Conservation (phyloP, 1,284 basidiomycete species). For the Amylostereum areolatum region DNA sequence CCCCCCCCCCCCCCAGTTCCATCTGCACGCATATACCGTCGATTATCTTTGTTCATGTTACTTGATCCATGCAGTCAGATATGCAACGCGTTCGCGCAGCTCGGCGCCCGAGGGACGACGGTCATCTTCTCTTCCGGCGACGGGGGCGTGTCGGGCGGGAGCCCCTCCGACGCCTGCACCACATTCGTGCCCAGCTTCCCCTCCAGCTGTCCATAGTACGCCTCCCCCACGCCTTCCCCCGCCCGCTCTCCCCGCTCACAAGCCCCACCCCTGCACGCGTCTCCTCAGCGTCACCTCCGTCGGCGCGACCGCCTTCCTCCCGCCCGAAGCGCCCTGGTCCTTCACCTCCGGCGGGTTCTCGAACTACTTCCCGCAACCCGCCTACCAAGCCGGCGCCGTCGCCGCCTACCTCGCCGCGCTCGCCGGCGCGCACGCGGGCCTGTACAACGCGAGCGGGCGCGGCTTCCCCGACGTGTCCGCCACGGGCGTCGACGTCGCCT, state of each 20-base stretch:
- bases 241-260: not conserved
- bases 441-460: conserved; percentile 1
- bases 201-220: conserved; percentile 4
- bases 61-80: not conserved
- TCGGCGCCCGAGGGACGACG: conserved; percentile 8
- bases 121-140: conserved; percentile 8
- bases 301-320: conserved; percentile 17
- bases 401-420: not conserved
- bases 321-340: conserved; percentile 13
- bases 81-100: conserved; percentile 8
- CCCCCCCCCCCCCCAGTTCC: too few species aligned
- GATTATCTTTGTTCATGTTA: conserved; percentile 30
- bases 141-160: conserved; percentile 4
- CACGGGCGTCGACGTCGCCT: conserved; percentile 26
- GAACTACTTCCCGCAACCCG: not conserved
- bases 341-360: conserved; percentile 3
- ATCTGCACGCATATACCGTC: too few species aligned
- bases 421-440: conserved; percentile 8
- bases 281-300: conserved; percentile 8
- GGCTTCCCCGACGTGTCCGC: conserved; percentile 33
- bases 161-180: not conserved
- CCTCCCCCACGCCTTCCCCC: too few species aligned
- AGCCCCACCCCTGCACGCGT: not conserved
- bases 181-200: conserved; percentile 9
- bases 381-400: not conserved